Evolutionary conservation across 148 eudicot genomes (phyloP).

Genomic region (Selenicereus undatus): DNA sequence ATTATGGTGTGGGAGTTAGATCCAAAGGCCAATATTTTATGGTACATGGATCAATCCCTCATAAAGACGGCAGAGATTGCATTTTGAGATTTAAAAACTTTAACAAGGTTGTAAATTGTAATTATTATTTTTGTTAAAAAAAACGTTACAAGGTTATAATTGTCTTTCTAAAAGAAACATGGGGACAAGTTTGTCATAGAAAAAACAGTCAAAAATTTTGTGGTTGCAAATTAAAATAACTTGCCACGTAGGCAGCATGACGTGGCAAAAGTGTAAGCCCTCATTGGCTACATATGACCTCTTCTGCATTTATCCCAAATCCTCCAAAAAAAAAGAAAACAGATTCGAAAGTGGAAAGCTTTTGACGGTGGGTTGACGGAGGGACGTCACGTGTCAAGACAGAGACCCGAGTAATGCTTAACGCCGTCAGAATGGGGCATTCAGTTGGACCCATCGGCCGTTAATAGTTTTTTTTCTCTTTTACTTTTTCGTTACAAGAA

Average conservation of each 20-base stretch:
- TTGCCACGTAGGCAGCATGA: conserved; percentile 14
- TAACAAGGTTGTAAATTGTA: too few species aligned
- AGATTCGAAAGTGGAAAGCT: neutral
- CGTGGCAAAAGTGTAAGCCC: conserved; percentile 4
- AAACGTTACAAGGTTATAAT: neutral
- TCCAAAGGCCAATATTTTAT: conserved; percentile 3
- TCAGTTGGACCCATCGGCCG: neutral
- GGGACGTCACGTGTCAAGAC: neutral
- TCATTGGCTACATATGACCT: conserved; percentile 9
- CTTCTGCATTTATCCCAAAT: conserved; percentile 9
- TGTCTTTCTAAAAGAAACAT: neutral
- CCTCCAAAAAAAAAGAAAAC: neutral
- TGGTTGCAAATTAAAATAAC: neutral
- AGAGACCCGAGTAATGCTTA: neutral
- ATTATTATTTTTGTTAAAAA: too few species aligned
- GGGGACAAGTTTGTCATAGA: neutral
- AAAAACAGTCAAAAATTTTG: neutral
- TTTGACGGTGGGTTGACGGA: conserved; percentile 1
- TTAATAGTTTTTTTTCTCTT: too few species aligned
- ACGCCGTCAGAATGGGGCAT: neutral
- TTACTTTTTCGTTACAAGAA: too few species aligned
- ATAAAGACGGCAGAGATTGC: neutral
- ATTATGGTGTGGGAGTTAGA: neutral
- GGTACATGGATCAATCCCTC: neutral
- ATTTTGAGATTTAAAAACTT: neutral